Percentiles rank a stretch among this genome's conserved stretches.
These are phyloP conservation scores for Yamadazyma friedrichii DNA, from an alignment of 1,139 yeast species.

Conservation along the genomic window DNA sequence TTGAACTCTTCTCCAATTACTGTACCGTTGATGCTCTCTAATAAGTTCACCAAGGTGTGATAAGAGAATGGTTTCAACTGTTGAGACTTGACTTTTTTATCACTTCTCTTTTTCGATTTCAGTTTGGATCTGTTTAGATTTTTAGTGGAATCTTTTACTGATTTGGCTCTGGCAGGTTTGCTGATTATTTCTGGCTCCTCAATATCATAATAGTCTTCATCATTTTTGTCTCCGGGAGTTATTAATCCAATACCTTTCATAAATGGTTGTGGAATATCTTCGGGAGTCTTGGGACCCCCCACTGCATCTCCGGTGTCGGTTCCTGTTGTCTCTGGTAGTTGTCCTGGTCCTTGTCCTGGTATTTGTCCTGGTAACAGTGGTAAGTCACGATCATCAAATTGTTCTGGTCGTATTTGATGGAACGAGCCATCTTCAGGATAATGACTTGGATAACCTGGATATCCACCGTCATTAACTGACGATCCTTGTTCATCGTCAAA, in stretches of 20 bases:
- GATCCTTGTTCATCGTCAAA: constrained; percentile 17
- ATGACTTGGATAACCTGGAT: constrained; percentile 7
- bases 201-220: constrained; percentile 41
- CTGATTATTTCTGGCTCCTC: constrained; percentile 36
- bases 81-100: constrained; percentile 9
- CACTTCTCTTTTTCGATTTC: constrained; percentile 15
- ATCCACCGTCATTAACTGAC: constrained; percentile 9
- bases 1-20: constrained; percentile 70
- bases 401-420: constrained; percentile 1
- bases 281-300: constrained; percentile 1
- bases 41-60: constrained; percentile 54
- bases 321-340: neutral
- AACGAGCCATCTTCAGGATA: constrained; percentile 7
- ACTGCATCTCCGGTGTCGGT: neutral
- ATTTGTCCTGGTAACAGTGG: neutral
- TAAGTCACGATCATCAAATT: neutral
- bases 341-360: constrained; percentile 1
- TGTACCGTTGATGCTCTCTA: constrained; percentile 65
- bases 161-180: constrained; percentile 32
- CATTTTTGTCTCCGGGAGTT: constrained; percentile 1
- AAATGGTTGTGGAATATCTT: neutral
- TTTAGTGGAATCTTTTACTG: constrained; percentile 35
- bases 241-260: neutral
- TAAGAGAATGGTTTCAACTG: constrained; percentile 53
- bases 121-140: constrained; percentile 19